Evolutionary conservation across 441 rosid species (phyloP).

Genomic region (Sinapis alba): DNA sequence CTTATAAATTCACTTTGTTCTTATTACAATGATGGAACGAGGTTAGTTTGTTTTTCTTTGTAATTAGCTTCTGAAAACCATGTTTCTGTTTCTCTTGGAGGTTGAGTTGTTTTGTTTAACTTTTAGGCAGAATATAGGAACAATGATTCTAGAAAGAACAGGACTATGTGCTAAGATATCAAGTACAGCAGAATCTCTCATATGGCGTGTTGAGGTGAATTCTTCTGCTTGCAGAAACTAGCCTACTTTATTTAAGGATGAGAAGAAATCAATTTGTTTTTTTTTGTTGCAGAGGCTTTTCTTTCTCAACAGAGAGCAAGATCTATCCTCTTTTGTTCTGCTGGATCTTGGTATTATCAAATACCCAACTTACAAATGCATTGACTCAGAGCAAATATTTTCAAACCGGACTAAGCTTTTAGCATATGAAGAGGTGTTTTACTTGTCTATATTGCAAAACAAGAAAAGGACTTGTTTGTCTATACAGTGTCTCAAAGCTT

Average conservation of each 20-base stretch:
- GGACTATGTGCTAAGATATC: conserved; percentile 64
- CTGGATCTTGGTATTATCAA: conserved; percentile 82
- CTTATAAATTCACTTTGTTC: conserved; percentile 59
- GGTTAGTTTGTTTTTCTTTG: conserved; percentile 45
- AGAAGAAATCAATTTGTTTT: conserved; percentile 14
- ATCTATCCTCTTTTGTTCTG: conserved; percentile 78
- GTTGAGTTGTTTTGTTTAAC: conserved; percentile 24
- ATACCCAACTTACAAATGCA: conserved; percentile 78
- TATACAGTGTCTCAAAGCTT: conserved; percentile 31
- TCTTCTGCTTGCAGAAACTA: neutral
- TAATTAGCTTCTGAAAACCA: neutral
- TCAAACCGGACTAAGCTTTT: conserved; percentile 52
- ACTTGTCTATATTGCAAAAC: conserved; percentile 36
- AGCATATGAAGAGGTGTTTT: conserved; percentile 89
- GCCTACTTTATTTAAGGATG: neutral
- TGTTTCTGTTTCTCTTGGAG: conserved; percentile 19
- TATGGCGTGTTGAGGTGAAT: conserved; percentile 90
- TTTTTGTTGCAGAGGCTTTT: conserved; percentile 74
- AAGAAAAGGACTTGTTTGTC: conserved; percentile 16
- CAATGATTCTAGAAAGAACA: conserved; percentile 55
- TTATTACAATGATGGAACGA: conserved; percentile 52
- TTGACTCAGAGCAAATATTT: conserved; percentile 63
- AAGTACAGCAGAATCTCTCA: conserved; percentile 60
- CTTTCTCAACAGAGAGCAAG: conserved; percentile 91
- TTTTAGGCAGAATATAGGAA: conserved; percentile 56